Evolutionary conservation across 768 basidiomycete species (phyloP), one percentile per base, ranked within the genome.

Genomic region (Cystofilobasidium macerans): DNA sequence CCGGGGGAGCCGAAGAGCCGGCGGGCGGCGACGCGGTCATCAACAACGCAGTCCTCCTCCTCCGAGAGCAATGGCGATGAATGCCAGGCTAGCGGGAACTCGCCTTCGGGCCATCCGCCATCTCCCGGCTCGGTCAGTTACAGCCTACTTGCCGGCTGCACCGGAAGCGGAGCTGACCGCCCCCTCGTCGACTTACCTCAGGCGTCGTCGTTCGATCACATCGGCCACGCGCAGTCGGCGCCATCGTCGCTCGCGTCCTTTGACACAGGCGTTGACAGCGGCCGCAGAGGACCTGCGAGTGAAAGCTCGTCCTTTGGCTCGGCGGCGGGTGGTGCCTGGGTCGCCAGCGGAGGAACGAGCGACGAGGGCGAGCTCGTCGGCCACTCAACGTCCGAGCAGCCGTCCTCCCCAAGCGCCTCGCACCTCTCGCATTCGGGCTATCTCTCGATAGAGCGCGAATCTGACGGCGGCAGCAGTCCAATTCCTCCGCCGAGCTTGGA

Each of bases 311-410:
- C 51, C 13, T 32, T 54, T 5, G 51, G 30, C 51, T 54, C 51
- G 14, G 5, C 18, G n/a, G n/a, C n/a, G n/a, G n/a, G n/a, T 20
- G 51, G 51, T 5, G 51, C 28, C 1, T 54, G 51, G 51, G 16
- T 20, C 1, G 28, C 14, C 28, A 30, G 28, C 28, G 26, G 26
- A 1, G 51, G 5, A 8, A 54, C 30, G 6, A 54, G 51, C 51
- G 51, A 54, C 51, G 51, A 54, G 51, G 51, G 51, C 26, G 51
- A 54, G 51, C 16, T 54, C 28, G 16, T 54, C 26, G 26, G 14
- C 13, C 51, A 54, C 30, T 30, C 30, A 3, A 16, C 42, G 7
- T 20, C 42, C 42, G 7, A 42, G 16, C 42, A 42, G 42, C 7
- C 42, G 42, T 28, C 30, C 14, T 54, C 51, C 28, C 51, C 51